Evolutionary conservation across 2,329 filamentous ascomycete genomes (phyloP).

Genomic region (Ophiognomonia clavigignenti-juglandacearum): DNA sequence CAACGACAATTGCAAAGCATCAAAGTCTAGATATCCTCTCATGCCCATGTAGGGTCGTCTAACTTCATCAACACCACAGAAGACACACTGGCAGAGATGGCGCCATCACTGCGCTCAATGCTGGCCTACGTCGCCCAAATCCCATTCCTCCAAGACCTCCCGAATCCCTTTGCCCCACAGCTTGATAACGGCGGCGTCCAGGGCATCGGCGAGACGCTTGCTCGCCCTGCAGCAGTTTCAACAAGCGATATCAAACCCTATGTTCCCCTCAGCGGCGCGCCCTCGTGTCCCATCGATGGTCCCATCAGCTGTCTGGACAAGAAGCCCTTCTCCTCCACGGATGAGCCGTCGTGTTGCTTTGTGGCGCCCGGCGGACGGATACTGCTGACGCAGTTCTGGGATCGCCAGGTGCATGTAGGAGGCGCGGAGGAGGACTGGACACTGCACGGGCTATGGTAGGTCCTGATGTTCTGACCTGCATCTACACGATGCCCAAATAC

Average conservation of each 20-base stretch:
- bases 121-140: constrained; percentile 30
- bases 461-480: not conserved
- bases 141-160: constrained; percentile 22
- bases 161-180: constrained; percentile 19
- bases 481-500: not conserved
- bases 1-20: too few relatives aligned
- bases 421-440: constrained; percentile 41
- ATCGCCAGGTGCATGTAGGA: constrained; percentile 32
- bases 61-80: constrained; percentile 2
- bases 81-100: constrained; percentile 12
- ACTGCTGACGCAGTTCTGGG: constrained; percentile 41
- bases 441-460: constrained; percentile 38
- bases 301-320: constrained; percentile 36
- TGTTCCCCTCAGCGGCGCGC: constrained; percentile 30
- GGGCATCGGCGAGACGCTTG: constrained; percentile 11
- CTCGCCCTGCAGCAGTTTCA: not conserved
- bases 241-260: constrained; percentile 25
- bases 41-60: too few relatives aligned
- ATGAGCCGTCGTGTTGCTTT: constrained; percentile 35
- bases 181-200: constrained; percentile 17
- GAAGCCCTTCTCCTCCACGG: constrained; percentile 26
- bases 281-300: constrained; percentile 35
- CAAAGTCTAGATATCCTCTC: too few relatives aligned
- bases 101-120: constrained; percentile 24
- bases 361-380: constrained; percentile 36